Evolutionary conservation across 495 filamentous ascomycete species (phyloP), one percentile per base, ranked within the genome.

Genomic region (Thozetella sp.): DNA sequence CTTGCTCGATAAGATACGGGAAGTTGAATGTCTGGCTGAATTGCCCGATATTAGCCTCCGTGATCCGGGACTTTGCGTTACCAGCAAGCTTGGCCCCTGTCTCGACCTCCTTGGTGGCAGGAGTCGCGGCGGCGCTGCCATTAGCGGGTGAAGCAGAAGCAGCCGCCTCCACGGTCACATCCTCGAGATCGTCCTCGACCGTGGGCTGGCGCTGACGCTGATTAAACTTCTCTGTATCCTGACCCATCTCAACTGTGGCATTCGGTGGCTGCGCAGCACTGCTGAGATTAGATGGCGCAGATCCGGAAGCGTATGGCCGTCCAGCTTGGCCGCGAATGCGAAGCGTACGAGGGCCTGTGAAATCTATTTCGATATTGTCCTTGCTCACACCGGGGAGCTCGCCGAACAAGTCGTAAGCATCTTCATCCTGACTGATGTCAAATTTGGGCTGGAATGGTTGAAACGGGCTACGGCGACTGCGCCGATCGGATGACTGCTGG

Each of bases 381-480:
- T 92, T 90, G 46, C 90, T 82, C 50, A 94, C 82, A 46, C 94
- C 94, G 0, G 94, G 93, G 0, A 97, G 83, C 71, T 98, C 94
- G 64, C 93, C 93, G 63, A 95, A 88, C 2, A 98, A 87, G 57
- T 89, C 81, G 72, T 94, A 98, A 58, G 70, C 71, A 15, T 87
- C 73, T 17, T 82, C 78, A 2, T 79, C 71, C 76, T 97, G 92
- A 61, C 83, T 80, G 45, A 97, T 82, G 69, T 97, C 94, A 76
- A 97, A 97, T 63, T 86, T 67, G 63, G 71, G 68, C 10, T 57
- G 43, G 57, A 69, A 64, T 43, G 10, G 15, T 9, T 59, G 62
- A n/a, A 56, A 57, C 19, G 40, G 53, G 20, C 66, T 75, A 26
- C 73, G 61, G 54, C 57, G 58, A 50, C 59, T 63, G 61, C 56